A percentile compares a stretch with the other conserved stretches of the same genome.
phyloP scores from a whole-genome alignment of 768 basidiomycete genomes.

The Boletus speciosus region DNA sequence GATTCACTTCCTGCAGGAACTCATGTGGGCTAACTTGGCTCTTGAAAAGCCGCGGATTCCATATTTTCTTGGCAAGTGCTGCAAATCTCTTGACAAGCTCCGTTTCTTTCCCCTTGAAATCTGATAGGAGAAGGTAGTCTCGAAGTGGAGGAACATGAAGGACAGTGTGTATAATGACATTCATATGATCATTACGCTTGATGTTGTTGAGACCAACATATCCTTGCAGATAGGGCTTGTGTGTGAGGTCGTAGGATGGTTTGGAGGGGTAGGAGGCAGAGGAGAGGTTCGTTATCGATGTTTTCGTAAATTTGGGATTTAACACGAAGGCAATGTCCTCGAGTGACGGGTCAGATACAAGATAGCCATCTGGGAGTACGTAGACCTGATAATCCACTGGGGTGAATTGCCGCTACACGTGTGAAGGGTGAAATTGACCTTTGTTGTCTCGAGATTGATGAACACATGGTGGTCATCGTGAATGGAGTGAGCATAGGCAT shows the following conservation, averaged over 20 bases:
- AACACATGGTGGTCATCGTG: conserved; percentile 99
- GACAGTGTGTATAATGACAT: conserved; percentile 91
- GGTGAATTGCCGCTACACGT: conserved; percentile 18
- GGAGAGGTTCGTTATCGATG: conserved; percentile 52
- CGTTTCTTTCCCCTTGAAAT: conserved; percentile 68
- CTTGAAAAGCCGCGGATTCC: conserved; percentile 97
- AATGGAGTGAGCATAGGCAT: conserved; percentile 95
- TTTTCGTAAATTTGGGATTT: conserved; percentile 76
- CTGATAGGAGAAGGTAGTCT: conserved; percentile 78
- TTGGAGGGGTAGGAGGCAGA: conserved; percentile 58
- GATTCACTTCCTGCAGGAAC: conserved; percentile 93
- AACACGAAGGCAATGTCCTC: conserved; percentile 93
- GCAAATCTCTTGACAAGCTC: conserved; percentile 90
- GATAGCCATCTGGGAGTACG: conserved; percentile 95
- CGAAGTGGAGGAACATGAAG: conserved; percentile 89
- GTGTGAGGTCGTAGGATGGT: conserved; percentile 80
- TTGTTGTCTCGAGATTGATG: conserved; percentile 90
- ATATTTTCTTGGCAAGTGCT: conserved; percentile 84
- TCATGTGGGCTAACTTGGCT: conserved; percentile 99
- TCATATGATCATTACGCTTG: conserved; percentile 96
- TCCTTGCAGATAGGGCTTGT: conserved; percentile 83
- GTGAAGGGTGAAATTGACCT: conserved; percentile 42
- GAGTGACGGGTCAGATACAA: conserved; percentile 92
- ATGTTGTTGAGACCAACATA: conserved; percentile 98
- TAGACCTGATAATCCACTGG: conserved; percentile 66